Evolutionary conservation across 352 stramenopile species (phyloP), one percentile per base, ranked within the genome.

Genomic region (Thraustotheca clavata): DNA sequence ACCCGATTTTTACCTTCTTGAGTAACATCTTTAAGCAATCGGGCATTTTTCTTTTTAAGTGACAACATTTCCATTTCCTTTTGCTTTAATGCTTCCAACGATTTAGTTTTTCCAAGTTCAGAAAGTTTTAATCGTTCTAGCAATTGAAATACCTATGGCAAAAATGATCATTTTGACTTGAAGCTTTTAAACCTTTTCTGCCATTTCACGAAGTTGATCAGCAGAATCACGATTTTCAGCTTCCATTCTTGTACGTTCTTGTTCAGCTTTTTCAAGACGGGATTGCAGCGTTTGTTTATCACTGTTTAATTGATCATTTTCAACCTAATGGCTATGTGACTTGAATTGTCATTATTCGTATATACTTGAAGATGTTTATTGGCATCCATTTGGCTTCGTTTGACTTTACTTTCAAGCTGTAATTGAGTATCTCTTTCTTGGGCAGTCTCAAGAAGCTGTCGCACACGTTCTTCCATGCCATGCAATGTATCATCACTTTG

Each of bases 131-230:
- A 82, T 0, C 95, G 74, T 69, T 98, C 95, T 9, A 98, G 77
- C 36, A 98, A 71, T 71, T 98, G 91, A 69, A 98, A 98, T 27
- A 96, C 70, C 57, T 65, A 8, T 18, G 4, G 22, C 14, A n/a
- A 40, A 40, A 26, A 60, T 24, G 50, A 33, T 18, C 2, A 20
- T 35, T 7, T n/a, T n/a, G n/a, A n/a, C n/a, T n/a, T n/a, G n/a
- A n/a, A n/a, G n/a, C n/a, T n/a, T n/a, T n/a, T n/a, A n/a, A 5
- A 90, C 84, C 69, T 98, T 98, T 70, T 98, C 93, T 11, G 95
- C 94, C 93, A 98, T 98, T 71, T 98, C 93, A 11, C 93, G 84
- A 3, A 98, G 74, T 71, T 98, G 91, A 55, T 98, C 94, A 14
- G 88, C 90, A 31, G 84, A 96, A 68, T 98, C 92, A 29, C 94